These are phyloP conservation scores for Simmondsia chinensis DNA, from an alignment of 148 eudicot species.

Conservation along the genomic window DNA sequence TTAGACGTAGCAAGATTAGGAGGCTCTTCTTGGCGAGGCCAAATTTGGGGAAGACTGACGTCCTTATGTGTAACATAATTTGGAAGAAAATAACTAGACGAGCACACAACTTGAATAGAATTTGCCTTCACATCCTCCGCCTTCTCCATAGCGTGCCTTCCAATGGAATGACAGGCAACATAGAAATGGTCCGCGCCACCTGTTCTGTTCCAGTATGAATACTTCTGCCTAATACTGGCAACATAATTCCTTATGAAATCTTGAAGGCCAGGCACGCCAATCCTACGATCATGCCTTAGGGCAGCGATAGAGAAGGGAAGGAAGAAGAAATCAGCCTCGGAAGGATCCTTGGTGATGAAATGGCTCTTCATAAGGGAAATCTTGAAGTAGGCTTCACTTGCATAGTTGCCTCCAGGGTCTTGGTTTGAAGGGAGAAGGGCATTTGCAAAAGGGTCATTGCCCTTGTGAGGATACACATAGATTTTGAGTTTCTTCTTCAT, in stretches of 20 bases:
- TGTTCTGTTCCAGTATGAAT: conserved; percentile 72
- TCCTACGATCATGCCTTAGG: conserved; percentile 47
- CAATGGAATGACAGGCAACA: conserved; percentile 84
- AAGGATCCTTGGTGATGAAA: conserved; percentile 62
- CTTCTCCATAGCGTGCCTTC: conserved; percentile 66
- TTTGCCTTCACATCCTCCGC: conserved; percentile 45
- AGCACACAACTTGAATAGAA: conserved; percentile 83
- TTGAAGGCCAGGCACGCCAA: conserved; percentile 57
- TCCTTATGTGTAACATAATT: conserved; percentile 83
- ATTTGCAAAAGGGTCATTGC: conserved; percentile 53
- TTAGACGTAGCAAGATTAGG: conserved; percentile 29
- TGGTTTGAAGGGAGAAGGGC: conserved; percentile 36
- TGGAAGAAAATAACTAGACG: conserved; percentile 68
- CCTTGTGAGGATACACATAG: conserved; percentile 61
- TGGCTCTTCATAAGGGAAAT: conserved; percentile 47
- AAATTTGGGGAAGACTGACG: conserved; percentile 83
- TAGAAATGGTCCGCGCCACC: conserved; percentile 91
- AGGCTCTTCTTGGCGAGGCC: conserved; percentile 69
- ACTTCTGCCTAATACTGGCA: conserved; percentile 19
- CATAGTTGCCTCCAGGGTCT: conserved; percentile 74
- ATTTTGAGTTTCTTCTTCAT: conserved; percentile 64
- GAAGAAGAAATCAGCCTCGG: conserved; percentile 63
- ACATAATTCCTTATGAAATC: conserved; percentile 44
- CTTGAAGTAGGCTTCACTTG: conserved; percentile 84
- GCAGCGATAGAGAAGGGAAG: conserved; percentile 78